phyloP scores from a whole-genome alignment of 2,329 filamentous ascomycete species.

The Diaporthe aspalathi region DNA sequence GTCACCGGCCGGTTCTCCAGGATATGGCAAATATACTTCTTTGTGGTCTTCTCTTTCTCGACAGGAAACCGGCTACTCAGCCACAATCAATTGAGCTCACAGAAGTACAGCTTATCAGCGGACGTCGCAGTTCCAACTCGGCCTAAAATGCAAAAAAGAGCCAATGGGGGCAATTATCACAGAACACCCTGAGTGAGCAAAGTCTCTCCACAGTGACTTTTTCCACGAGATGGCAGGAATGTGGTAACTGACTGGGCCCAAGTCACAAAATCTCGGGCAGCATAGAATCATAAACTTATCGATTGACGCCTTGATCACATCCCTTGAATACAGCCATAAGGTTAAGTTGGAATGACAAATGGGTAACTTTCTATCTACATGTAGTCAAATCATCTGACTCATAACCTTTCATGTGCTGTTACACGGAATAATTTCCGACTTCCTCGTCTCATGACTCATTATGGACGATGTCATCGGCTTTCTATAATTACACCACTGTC shows the following conservation, averaged over 20 bases:
- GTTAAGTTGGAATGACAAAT: background rate
- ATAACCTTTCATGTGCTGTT: background rate
- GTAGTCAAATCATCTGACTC: background rate
- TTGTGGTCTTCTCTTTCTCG: background rate
- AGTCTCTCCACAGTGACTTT: too few relatives aligned
- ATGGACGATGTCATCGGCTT: background rate
- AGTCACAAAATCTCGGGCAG: background rate
- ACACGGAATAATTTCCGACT: background rate
- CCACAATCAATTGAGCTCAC: background rate
- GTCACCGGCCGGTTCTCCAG: conserved; percentile 52
- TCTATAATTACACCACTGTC: background rate
- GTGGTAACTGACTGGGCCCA: too few relatives aligned
- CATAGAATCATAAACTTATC: background rate
- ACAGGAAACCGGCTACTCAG: background rate
- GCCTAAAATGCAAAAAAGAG: background rate
- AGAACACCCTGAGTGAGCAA: background rate
- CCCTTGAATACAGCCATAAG: background rate
- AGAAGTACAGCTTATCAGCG: background rate
- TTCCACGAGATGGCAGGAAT: too few relatives aligned
- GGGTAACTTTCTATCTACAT: background rate
- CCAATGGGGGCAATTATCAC: too few relatives aligned
- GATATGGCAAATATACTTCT: conserved; percentile 47
- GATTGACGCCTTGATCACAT: background rate
- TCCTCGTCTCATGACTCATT: background rate
- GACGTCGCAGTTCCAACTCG: background rate